Conservation (phyloP, 2,329 filamentous ascomycete species). For the Clarireedia monteithiana region DNA sequence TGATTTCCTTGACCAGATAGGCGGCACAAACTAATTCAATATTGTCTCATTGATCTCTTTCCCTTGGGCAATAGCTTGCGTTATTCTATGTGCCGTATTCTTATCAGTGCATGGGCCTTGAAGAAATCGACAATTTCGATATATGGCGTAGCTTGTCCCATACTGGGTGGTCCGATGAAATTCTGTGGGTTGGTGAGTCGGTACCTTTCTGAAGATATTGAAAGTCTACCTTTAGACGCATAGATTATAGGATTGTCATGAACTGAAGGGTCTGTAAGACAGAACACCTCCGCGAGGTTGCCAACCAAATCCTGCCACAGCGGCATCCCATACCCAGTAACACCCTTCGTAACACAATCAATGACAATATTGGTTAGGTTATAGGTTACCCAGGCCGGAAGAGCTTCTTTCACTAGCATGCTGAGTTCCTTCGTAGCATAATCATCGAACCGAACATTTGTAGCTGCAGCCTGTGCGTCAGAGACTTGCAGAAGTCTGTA, state of each 20-base stretch:
- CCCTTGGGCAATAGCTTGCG: slow-evolving; percentile 50
- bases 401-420: slow-evolving; percentile 40
- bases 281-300: slow-evolving; percentile 67
- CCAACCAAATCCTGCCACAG: slow-evolving; percentile 61
- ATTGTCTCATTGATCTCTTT: slow-evolving; percentile 65
- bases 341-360: slow-evolving; percentile 54
- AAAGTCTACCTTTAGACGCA: slow-evolving; percentile 54
- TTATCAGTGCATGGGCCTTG: slow-evolving; percentile 64
- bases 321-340: slow-evolving; percentile 57
- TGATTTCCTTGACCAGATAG: background rate
- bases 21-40: slow-evolving; percentile 49
- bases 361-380: slow-evolving; percentile 61
- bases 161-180: slow-evolving; percentile 69
- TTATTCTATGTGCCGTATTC: slow-evolving; percentile 50
- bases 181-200: slow-evolving; percentile 36
- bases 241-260: slow-evolving; percentile 69
- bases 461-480: background rate
- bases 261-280: slow-evolving; percentile 62
- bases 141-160: slow-evolving; percentile 61
- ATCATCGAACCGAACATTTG: background rate
- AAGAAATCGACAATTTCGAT: slow-evolving; percentile 69
- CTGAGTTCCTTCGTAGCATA: background rate
- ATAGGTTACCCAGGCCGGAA: slow-evolving; percentile 63
- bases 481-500: background rate
- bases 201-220: too few species aligned